Percentiles rank a stretch among this genome's conserved stretches.
Evolutionary conservation across 176 grass and related monocot genomes (phyloP).

Genomic region (Otatea glauca): DNA sequence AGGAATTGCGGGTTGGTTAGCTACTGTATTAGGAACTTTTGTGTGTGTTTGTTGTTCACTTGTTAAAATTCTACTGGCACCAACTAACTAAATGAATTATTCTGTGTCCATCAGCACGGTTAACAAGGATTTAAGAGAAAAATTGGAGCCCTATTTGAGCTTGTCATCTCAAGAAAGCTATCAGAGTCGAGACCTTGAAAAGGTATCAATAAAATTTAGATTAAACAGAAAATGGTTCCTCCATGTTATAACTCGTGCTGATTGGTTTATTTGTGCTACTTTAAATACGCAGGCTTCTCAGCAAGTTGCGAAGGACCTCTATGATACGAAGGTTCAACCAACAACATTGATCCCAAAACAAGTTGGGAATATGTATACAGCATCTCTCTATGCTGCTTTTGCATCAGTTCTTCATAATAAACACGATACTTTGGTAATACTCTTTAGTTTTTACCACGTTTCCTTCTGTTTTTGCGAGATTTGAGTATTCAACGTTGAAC

Average conservation of each 20-base stretch:
- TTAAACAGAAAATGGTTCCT: neutral
- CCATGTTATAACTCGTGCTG: neutral
- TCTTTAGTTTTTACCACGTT: neutral
- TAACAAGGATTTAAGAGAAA: constrained; percentile 64
- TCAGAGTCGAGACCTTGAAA: constrained; percentile 84
- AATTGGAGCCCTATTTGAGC: constrained; percentile 61
- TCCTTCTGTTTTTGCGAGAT: neutral
- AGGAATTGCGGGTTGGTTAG: constrained; percentile 66
- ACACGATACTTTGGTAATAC: constrained; percentile 63
- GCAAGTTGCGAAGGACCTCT: constrained; percentile 76
- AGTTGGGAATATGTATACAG: too few relatives aligned
- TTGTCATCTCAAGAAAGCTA: constrained; percentile 86
- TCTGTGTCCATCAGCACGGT: constrained; percentile 42
- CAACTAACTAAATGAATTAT: constrained; percentile 12
- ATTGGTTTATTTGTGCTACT: neutral
- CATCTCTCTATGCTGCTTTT: too few relatives aligned
- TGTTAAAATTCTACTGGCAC: neutral
- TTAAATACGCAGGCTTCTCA: constrained; percentile 65
- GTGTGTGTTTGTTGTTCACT: neutral
- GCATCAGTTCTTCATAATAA: constrained; percentile 89
- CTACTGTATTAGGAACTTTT: constrained; percentile 22
- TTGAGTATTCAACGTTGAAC: neutral
- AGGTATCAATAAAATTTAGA: constrained; percentile 41
- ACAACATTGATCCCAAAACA: too few relatives aligned
- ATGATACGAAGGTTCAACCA: too few relatives aligned